These are phyloP conservation scores for Imleria badia DNA, from an alignment of 768 basidiomycete species.

Conservation along the genomic window DNA sequence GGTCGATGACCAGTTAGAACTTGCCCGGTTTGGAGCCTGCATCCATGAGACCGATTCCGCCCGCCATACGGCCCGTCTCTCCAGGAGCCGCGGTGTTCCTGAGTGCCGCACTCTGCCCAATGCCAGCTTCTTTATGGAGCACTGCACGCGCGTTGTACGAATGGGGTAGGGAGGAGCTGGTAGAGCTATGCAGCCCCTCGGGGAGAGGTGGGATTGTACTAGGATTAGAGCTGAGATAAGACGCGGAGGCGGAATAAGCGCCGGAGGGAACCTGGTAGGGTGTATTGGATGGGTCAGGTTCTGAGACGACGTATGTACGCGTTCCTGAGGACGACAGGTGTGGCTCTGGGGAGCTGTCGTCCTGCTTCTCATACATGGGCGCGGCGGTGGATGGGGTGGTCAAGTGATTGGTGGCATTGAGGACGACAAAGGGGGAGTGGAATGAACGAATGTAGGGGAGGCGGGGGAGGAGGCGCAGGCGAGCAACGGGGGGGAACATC, in stretches of 20 bases:
- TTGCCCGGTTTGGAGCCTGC: slow-evolving; percentile 38
- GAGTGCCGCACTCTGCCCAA: slow-evolving; percentile 49
- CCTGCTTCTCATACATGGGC: slow-evolving; percentile 60
- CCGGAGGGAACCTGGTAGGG: slow-evolving; percentile 73
- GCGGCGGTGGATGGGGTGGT: slow-evolving; percentile 32
- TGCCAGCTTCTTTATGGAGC: slow-evolving; percentile 42
- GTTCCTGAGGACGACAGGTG: slow-evolving; percentile 43
- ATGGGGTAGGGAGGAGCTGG: slow-evolving; percentile 43
- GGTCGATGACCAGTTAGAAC: slow-evolving; percentile 46
- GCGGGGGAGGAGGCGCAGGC: slow-evolving; percentile 6
- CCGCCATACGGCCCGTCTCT: slow-evolving; percentile 42
- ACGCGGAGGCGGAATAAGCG: slow-evolving; percentile 54
- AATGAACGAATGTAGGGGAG: slow-evolving; percentile 46
- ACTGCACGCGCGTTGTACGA: slow-evolving; percentile 39
- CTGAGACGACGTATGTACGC: slow-evolving; percentile 70
- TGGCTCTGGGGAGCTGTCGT: slow-evolving; percentile 51
- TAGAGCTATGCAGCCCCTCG: slow-evolving; percentile 42
- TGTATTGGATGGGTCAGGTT: slow-evolving; percentile 61
- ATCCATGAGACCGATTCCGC: slow-evolving; percentile 46
- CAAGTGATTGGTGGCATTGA: slow-evolving; percentile 40
- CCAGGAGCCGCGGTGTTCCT: slow-evolving; percentile 44
- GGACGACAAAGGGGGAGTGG: slow-evolving; percentile 63
- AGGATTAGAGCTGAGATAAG: slow-evolving; percentile 44
- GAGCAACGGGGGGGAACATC: slow-evolving; percentile 17
- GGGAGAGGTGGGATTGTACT: slow-evolving; percentile 41